Base-by-base conservation (phyloP, 2,329 filamentous ascomycete species). In the Aureobasidium zeae region DNA sequence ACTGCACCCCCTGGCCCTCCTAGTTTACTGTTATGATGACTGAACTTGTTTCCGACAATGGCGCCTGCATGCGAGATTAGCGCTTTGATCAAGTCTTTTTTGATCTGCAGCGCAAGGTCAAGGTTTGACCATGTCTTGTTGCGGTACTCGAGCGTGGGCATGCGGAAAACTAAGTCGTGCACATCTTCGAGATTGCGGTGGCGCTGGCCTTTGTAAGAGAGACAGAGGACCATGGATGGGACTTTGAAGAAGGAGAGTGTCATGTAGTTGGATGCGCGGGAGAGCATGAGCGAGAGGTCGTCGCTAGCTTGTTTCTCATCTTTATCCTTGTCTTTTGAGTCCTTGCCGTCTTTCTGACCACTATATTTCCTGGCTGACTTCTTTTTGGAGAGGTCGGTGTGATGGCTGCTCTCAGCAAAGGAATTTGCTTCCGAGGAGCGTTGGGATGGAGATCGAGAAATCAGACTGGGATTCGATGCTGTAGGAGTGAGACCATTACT, bases 41-140 rank as follows among this genome's bases (percentile, higher is more conserved):
- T n/a, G 64, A 98, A 85, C 60, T 98, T 98, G 72, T 98, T 98
- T 44, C 89, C 86, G 37, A 98, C 86, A 53, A 98, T 95, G 46
- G 91, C 87, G 25, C 91, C 91, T 0, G 89, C 88, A 58, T 98
- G 91, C 2, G 86, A 91, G 55, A 98, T 93, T 33, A 98, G 73
- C 0, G 91, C 89, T 57, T 87, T 85, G 58, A 94, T 86, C 46
- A 96, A 84, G 34, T 94, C 88, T 59, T 88, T 93, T 68, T 98
- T 96, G 43, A 98, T 73, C 11, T 87, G 83, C 35, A 96, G 72
- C 1, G 89, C 88, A 8, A 98, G 76, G 57, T 98, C 91, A 5
- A 98, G 74, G 60, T 96, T 98, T 5, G 87, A 95, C 91, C 91
- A 98, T 7, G 88, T 96, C 70, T 98, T 98, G 72, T 98, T 98